Evolutionary conservation across 768 basidiomycete genomes (phyloP).

Genomic region (Hygrocybe punicea): DNA sequence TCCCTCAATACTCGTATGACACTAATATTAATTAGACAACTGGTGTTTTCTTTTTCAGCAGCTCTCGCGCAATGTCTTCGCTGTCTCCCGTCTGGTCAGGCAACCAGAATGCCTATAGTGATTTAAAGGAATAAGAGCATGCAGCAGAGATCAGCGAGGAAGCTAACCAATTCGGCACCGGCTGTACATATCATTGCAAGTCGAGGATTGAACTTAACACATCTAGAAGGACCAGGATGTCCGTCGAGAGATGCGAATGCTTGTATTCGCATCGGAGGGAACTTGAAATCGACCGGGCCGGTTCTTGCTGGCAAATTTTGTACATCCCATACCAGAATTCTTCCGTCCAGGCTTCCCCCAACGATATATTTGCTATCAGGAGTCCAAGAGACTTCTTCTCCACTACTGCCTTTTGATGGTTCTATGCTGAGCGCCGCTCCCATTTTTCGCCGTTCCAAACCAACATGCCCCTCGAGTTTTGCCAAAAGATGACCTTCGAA

Average conservation of each 20-base stretch:
- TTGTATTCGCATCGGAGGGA: conserved; percentile 45
- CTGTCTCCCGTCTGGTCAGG: conserved; percentile 39
- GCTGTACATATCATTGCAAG: conserved; percentile 84
- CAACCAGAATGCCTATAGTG: conserved; percentile 22
- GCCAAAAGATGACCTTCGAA: conserved; percentile 82
- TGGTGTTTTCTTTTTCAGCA: conserved; percentile 48
- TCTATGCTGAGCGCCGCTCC: conserved; percentile 53
- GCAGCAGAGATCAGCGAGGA: conserved; percentile 3
- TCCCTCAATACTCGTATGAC: too few species aligned
- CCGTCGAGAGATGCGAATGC: conserved; percentile 58
- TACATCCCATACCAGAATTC: conserved; percentile 84
- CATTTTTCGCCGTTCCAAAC: conserved; percentile 69
- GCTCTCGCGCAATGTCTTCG: conserved; percentile 67
- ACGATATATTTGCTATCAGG: conserved; percentile 90
- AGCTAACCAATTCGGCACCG: conserved; percentile 74
- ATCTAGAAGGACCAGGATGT: conserved; percentile 79
- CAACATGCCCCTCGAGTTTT: conserved; percentile 80
- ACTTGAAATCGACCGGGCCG: conserved; percentile 54
- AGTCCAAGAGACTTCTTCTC: conserved; percentile 93
- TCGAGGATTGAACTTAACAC: conserved; percentile 87
- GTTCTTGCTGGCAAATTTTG: conserved; percentile 53
- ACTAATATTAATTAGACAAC: background rate
- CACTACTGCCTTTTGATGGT: conserved; percentile 75
- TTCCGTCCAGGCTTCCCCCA: conserved; percentile 82
- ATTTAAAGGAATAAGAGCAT: conserved; percentile 2